Percentiles rank a stretch among this genome's conserved stretches.
Conservation (phyloP, 2,329 filamentous ascomycete species). For the Dendrostoma leiphaemia region DNA sequence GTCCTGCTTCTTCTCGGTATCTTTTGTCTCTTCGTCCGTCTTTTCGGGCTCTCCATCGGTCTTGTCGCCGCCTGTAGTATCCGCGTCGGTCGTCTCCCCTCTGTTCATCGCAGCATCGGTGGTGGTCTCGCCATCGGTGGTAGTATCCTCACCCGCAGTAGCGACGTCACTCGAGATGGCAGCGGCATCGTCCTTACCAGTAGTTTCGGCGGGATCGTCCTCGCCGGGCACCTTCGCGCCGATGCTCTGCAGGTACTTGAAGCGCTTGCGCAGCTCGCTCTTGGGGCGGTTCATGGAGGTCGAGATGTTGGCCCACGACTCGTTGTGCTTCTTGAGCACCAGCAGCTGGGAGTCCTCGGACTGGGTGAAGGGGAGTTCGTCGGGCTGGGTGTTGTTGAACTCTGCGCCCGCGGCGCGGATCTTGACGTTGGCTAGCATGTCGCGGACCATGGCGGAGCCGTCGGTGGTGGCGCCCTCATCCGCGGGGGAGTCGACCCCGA, state of each 20-base stretch:
- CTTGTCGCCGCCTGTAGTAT: neutral
- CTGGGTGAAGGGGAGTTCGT: slow-evolving; percentile 16
- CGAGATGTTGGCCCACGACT: slow-evolving; percentile 18
- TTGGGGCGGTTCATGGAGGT: slow-evolving; percentile 8
- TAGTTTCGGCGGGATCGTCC: neutral
- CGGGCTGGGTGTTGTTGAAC: neutral
- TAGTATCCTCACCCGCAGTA: slow-evolving; percentile 5
- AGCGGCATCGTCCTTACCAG: neutral
- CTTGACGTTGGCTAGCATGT: slow-evolving; percentile 10
- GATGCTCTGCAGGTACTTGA: slow-evolving; percentile 2
- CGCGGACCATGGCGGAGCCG: slow-evolving; percentile 5
- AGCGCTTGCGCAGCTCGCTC: slow-evolving; percentile 3
- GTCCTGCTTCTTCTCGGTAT: slow-evolving; percentile 3
- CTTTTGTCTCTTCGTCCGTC: neutral
- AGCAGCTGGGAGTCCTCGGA: slow-evolving; percentile 23
- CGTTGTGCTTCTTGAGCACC: neutral
- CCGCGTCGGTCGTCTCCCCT: neutral
- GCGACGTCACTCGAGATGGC: slow-evolving; percentile 4
- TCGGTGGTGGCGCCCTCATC: neutral
- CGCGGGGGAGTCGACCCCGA: neutral
- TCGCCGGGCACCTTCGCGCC: neutral
- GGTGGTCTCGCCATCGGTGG: neutral
- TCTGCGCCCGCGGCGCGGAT: slow-evolving; percentile 12
- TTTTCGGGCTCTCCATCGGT: slow-evolving; percentile 2
- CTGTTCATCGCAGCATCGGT: slow-evolving; percentile 4